Evolutionary conservation across 768 basidiomycete species (phyloP).

Genomic region (Filobasidium wieringae): DNA sequence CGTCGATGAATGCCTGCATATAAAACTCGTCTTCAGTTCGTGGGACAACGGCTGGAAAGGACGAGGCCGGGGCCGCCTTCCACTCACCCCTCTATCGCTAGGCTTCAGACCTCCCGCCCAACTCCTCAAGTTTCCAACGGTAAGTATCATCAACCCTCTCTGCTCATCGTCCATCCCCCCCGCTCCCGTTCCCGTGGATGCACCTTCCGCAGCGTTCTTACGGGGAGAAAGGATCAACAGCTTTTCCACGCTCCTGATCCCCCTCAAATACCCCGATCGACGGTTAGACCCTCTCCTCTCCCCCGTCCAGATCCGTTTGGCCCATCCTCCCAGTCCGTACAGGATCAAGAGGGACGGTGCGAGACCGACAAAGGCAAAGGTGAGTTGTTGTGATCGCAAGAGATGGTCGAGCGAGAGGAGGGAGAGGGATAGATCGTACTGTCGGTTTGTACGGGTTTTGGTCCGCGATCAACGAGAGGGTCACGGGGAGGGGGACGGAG

Average conservation of each 20-base stretch:
- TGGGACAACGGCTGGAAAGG: background rate
- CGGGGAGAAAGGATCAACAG: conserved; percentile 21
- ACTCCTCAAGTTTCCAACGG: conserved; percentile 28
- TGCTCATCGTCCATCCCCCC: conserved; percentile 32
- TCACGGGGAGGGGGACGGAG: background rate
- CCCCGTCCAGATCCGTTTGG: conserved; percentile 49
- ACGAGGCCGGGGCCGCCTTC: background rate
- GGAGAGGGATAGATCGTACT: conserved; percentile 88
- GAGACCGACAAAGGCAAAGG: conserved; percentile 92
- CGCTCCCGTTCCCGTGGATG: conserved; percentile 23
- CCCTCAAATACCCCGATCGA: conserved; percentile 51
- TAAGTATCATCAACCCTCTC: conserved; percentile 33
- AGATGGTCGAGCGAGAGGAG: conserved; percentile 83
- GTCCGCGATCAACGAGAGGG: background rate
- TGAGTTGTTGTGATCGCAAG: conserved; percentile 84
- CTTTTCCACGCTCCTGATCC: conserved; percentile 44
- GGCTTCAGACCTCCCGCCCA: conserved; percentile 33
- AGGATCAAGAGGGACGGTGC: conserved; percentile 76
- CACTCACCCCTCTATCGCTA: conserved; percentile 18
- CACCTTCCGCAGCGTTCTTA: background rate
- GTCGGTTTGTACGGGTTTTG: background rate
- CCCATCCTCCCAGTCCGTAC: conserved; percentile 53
- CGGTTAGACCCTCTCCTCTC: conserved; percentile 45
- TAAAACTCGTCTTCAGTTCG: background rate
- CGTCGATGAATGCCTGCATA: conserved; percentile 61